Conservation (phyloP, 108 stramenopile genomes). For the Poteriospumella lacustris region DNA sequence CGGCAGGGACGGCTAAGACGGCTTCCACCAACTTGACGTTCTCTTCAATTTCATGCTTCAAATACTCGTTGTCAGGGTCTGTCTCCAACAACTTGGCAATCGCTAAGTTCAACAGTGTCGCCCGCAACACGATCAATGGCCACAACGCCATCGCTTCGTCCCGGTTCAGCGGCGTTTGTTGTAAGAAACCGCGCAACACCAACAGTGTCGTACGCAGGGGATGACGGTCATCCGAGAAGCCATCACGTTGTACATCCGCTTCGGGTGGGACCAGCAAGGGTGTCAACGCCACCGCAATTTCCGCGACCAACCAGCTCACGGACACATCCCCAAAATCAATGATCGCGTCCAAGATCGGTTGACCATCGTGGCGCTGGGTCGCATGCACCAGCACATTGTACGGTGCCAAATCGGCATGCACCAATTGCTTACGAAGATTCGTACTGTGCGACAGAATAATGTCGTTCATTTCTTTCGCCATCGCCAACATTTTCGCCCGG, state of each 20-base stretch:
- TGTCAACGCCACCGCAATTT: background rate
- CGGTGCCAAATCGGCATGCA: slow-evolving; percentile 6
- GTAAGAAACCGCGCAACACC: background rate
- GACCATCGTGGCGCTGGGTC: background rate
- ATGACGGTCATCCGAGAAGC: background rate
- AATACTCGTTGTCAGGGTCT: slow-evolving; percentile 3
- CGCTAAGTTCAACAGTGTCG: background rate
- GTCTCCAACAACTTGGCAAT: background rate
- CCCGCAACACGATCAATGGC: background rate
- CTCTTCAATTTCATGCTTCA: background rate
- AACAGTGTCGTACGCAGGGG: background rate
- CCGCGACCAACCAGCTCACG: background rate
- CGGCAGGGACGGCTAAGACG: background rate
- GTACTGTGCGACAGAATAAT: too few relatives aligned
- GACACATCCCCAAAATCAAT: slow-evolving; percentile 12
- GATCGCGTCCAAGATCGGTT: background rate
- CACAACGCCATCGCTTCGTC: slow-evolving; percentile 7
- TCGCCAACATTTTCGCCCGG: too few relatives aligned
- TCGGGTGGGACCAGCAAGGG: background rate
- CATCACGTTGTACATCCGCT: too few relatives aligned
- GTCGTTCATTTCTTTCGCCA: too few relatives aligned
- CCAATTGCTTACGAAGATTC: background rate
- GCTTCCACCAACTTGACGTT: background rate
- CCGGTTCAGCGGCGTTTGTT: background rate
- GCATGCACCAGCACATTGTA: slow-evolving; percentile 22